Conservation (phyloP, 495 filamentous ascomycete genomes). For the Penicillium odoratum region DNA sequence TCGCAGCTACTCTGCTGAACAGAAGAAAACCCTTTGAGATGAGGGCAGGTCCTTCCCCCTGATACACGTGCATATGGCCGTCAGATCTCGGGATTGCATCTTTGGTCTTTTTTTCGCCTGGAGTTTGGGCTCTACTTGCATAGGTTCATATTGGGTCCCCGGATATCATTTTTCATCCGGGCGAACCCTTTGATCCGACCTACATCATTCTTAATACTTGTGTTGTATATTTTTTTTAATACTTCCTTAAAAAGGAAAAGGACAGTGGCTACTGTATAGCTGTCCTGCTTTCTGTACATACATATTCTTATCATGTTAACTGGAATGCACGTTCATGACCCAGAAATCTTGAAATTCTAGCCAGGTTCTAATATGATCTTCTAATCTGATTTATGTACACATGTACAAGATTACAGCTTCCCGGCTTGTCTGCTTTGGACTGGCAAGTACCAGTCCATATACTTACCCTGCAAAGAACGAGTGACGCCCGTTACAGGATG, state of each 20-base stretch:
- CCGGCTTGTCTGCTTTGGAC: not conserved
- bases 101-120: not conserved
- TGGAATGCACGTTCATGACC: conserved; percentile 8
- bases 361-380: not conserved
- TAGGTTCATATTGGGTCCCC: conserved; percentile 1
- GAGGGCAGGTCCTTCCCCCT: not conserved
- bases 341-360: not conserved
- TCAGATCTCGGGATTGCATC: not conserved
- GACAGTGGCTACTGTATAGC: not conserved
- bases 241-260: not conserved
- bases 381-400: not conserved
- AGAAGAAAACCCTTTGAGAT: conserved; percentile 41
- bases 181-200: not conserved
- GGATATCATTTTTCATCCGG: not conserved
- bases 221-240: conserved; percentile 23
- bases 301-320: not conserved
- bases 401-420: conserved; percentile 2
- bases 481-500: conserved; percentile 5
- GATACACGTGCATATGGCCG: not conserved
- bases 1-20: conserved; percentile 59
- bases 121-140: conserved; percentile 2
- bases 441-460: conserved; percentile 10
- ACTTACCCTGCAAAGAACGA: not conserved
- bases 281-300: conserved; percentile 19
- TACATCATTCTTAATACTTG: conserved; percentile 17